Percentiles rank a stretch among this genome's conserved stretches.
phyloP scores from a whole-genome alignment of 345 rosid species.

The Melaleuca alternifolia region DNA sequence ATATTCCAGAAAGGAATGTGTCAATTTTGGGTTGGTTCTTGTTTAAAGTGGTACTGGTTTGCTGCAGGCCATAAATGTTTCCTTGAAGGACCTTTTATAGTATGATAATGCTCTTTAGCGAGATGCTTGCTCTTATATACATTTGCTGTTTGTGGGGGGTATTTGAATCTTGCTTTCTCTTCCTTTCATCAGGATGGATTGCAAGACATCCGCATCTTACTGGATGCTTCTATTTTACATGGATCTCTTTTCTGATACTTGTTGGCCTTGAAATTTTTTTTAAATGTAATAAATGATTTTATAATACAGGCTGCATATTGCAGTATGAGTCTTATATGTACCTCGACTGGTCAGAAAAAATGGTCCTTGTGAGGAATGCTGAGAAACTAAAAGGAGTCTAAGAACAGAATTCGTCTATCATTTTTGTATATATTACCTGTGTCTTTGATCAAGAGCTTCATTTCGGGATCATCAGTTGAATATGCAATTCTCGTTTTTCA shows the following conservation, averaged over 20 bases:
- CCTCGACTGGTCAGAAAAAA: not conserved
- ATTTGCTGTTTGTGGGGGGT: not conserved
- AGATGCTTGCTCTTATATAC: not conserved
- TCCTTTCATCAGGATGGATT: not conserved
- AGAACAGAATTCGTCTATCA: not conserved
- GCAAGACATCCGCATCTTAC: not conserved
- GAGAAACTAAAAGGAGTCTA: not conserved
- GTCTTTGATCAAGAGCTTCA: not conserved
- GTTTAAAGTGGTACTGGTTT: not conserved
- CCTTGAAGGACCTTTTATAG: not conserved
- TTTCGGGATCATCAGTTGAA: not conserved
- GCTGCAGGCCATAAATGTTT: not conserved
- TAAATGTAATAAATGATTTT: not conserved
- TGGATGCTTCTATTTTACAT: not conserved
- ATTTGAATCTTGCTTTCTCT: not conserved
- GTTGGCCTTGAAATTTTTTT: not conserved
- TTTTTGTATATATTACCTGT: not conserved
- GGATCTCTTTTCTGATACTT: not conserved
- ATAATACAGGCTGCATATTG: not conserved
- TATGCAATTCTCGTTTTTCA: conserved; percentile 20
- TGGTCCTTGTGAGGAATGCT: not conserved
- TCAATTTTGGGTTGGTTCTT: not conserved
- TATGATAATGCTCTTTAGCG: not conserved
- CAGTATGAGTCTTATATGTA: not conserved
- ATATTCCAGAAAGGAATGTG: not conserved